These are phyloP conservation scores for Coemansia furcata DNA, from an alignment of 192 early-diverging fungal species.

Conservation along the genomic window DNA sequence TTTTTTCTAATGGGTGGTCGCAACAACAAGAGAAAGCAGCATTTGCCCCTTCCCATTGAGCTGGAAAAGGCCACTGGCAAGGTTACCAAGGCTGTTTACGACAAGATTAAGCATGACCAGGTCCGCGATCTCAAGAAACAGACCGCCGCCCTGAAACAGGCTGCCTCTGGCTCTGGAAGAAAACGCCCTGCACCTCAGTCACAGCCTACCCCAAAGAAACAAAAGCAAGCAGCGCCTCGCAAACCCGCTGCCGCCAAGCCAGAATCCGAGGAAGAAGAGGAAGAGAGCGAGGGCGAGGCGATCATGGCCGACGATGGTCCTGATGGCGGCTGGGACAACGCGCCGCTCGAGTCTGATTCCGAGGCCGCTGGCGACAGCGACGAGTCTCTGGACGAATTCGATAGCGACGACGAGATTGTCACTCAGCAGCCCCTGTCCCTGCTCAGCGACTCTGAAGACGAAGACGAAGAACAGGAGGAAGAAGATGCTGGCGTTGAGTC, in stretches of 20 bases:
- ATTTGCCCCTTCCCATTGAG: slow-evolving; percentile 40
- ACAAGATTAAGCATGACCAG: slow-evolving; percentile 33
- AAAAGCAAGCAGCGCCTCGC: background rate
- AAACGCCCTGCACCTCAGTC: background rate
- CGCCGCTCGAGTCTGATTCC: slow-evolving; percentile 51
- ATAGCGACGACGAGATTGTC: slow-evolving; percentile 25
- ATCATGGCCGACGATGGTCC: slow-evolving; percentile 30
- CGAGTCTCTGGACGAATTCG: slow-evolving; percentile 54
- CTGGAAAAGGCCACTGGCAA: slow-evolving; percentile 48
- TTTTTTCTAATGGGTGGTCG: background rate
- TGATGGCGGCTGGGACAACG: slow-evolving; percentile 49
- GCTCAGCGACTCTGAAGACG: slow-evolving; percentile 14
- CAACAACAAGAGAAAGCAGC: slow-evolving; percentile 51
- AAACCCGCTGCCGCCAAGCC: background rate
- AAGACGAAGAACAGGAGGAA: slow-evolving; percentile 19
- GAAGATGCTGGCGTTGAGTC: slow-evolving; percentile 31
- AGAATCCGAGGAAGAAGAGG: background rate
- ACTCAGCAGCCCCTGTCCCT: slow-evolving; percentile 11
- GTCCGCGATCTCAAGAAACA: slow-evolving; percentile 31
- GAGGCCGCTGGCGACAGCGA: slow-evolving; percentile 47
- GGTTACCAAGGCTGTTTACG: slow-evolving; percentile 37
- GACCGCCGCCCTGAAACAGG: slow-evolving; percentile 8
- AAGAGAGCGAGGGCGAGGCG: slow-evolving; percentile 48
- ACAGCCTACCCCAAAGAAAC: background rate
- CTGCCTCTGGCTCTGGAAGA: background rate